Evolutionary conservation across 2,329 filamentous ascomycete species (phyloP), one percentile per base, ranked within the genome.

Genomic region (Arthrinium puccinioides): DNA sequence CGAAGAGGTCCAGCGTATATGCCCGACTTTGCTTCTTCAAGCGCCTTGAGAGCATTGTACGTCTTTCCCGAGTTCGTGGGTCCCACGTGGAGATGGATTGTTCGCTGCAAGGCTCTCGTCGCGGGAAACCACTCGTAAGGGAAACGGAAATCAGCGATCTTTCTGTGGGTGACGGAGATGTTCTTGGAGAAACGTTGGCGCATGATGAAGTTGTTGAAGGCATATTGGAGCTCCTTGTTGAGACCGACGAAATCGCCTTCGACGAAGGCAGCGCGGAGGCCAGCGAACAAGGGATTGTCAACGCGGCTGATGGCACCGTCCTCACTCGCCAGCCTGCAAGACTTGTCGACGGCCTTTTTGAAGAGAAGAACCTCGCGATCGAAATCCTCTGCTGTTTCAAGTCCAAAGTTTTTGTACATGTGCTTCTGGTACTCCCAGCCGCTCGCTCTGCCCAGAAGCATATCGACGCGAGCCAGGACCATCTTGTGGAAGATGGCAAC

Each of bases 31-130:
- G 83, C 82, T 34, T 76, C 69, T 56, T 96, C 87, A 9, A 98
- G 71, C 10, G 84, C 79, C 61, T 94, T 82, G 45, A 98, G 65
- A 1, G 92, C 94, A 55, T 88, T 84, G 56, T 97, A 98, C 0
- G 94, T 98, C 69, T 98, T 98, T 40, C 92, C 92, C 1, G 92
- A 97, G 60, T 98, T 98, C 3, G 92, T 98, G 2, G 92, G 92
- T 0, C 92, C 92, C 34, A 98, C 88, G 52, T 98, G 92, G 15
- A 98, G 68, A 63, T 97, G 87, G 27, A 98, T 74, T 0, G 79
- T 90, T 30, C 92, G 74, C 52, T 89, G 85, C 50, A 92, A 69
- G 31, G 77, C 72, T 41, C 94, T 76, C 2, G 92, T 92, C 4
- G 76, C 79, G 1, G 90, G 87, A 54, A 83, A 97, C 90, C 90